Base-by-base conservation (phyloP, 176 grass and related monocot genomes). In the Juncus inflexus region DNA sequence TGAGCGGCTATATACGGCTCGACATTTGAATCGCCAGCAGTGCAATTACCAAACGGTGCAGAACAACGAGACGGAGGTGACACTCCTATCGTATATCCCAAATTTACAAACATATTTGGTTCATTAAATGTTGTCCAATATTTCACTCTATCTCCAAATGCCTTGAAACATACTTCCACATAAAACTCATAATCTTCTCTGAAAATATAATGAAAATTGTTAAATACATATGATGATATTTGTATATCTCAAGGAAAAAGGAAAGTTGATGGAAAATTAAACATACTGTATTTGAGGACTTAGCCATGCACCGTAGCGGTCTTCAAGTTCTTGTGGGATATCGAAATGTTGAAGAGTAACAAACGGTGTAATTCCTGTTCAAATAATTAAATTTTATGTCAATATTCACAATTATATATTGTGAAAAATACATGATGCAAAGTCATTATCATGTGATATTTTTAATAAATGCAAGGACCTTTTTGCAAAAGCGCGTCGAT, bases 111-210 rank as follows among this genome's bases (percentile, higher is more conserved):
- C 51, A 87, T 35, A 65, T 91, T 91, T 58, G 84, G 84, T 81
- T 92, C 89, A 43, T 92, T 92, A 66, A 92, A 84, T 3, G 89
- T 92, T 2, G 70, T 79, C 89, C 89, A 92, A 42, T 65, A 74
- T 65, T 55, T 79, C 4, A 87, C 84, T 61, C 78, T 79, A 12
- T 92, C 81, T 2, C 89, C 89, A 63, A 92, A 92, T 73, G 62
- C 75, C 40, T 15, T 13, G 84, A 92, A 92, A 74, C 89, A 92
- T 0, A 92, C 81, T 5, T 92, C 84, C 3, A 83, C 66, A 13
- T 66, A 91, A 69, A 79, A 52, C 4, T 3, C 78, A 9, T 61
- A 91, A 66, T 91, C 84, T 43, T 91, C 73, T 80, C 84, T 87
- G 64, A 3, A 53, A 19, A 52, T 9, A 8, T 9, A 8, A 37